Conservation (phyloP, 352 stramenopile species). For the Phytophthora foliorum region DNA sequence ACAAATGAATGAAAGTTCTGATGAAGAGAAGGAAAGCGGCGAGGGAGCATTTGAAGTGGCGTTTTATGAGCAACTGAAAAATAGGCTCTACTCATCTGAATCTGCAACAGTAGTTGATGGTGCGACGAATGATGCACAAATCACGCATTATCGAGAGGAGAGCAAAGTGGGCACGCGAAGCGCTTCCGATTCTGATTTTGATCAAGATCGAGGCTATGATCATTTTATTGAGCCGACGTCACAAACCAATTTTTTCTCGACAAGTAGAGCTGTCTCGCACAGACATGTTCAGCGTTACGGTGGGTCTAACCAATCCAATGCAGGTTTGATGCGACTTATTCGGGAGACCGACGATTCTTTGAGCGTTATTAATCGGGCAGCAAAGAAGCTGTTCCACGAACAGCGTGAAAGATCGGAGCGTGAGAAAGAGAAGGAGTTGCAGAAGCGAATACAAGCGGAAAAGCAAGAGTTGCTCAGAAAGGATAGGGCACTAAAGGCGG, state of each 20-base stretch:
- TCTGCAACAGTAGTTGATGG: background rate
- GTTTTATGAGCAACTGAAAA: slow-evolving; percentile 35
- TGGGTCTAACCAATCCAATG: slow-evolving; percentile 11
- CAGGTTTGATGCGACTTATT: slow-evolving; percentile 54
- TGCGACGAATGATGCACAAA: background rate
- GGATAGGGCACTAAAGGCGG: slow-evolving; percentile 35
- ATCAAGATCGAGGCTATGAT: slow-evolving; percentile 2
- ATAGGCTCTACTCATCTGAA: slow-evolving; percentile 9
- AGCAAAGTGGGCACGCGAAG: background rate
- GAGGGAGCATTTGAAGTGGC: slow-evolving; percentile 25
- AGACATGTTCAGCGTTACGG: background rate
- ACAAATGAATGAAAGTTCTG: background rate
- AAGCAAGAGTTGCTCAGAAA: slow-evolving; percentile 29
- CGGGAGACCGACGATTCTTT: slow-evolving; percentile 76
- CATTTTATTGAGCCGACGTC: background rate
- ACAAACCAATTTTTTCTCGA: background rate
- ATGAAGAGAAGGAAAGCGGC: background rate
- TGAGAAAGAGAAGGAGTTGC: slow-evolving; percentile 29
- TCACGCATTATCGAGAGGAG: background rate
- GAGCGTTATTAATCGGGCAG: slow-evolving; percentile 69
- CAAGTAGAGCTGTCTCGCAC: background rate
- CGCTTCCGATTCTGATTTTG: slow-evolving; percentile 12
- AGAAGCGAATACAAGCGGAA: slow-evolving; percentile 31
- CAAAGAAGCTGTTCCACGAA: slow-evolving; percentile 59
- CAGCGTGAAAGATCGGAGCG: slow-evolving; percentile 39